Percentiles rank a stretch among this genome's conserved stretches.
Evolutionary conservation across 2,329 filamentous ascomycete species (phyloP).

Genomic region (Curvularia verruculosa): DNA sequence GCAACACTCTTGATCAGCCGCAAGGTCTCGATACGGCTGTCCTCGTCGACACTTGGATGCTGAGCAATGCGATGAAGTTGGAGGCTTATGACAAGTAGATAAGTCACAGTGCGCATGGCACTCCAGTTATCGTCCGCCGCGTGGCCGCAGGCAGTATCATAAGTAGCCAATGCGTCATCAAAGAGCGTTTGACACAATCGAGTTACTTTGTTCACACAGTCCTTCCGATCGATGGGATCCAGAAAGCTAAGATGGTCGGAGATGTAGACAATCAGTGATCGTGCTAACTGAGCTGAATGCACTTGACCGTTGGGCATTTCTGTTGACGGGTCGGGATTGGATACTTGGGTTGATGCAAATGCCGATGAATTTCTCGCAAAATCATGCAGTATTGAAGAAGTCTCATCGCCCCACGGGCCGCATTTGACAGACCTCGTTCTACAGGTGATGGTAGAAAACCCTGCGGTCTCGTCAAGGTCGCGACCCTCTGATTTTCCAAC

Average conservation of each 20-base stretch:
- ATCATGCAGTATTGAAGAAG: constrained; percentile 50
- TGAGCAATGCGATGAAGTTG: constrained; percentile 44
- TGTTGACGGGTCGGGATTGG: background rate
- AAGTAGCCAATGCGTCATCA: constrained; percentile 27
- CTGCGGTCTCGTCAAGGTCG: constrained; percentile 53
- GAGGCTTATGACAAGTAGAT: constrained; percentile 36
- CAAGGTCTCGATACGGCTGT: constrained; percentile 26
- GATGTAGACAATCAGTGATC: constrained; percentile 58
- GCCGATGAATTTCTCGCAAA: constrained; percentile 17
- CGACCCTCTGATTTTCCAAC: constrained; percentile 24
- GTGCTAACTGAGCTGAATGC: constrained; percentile 39
- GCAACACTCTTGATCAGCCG: constrained; percentile 45
- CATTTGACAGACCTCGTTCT: constrained; percentile 51
- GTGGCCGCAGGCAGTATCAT: constrained; percentile 4
- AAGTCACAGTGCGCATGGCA: constrained; percentile 31
- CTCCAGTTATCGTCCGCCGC: background rate
- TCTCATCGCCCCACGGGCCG: constrained; percentile 62
- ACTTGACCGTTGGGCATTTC: constrained; percentile 5
- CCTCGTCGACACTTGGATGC: constrained; percentile 28
- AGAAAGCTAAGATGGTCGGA: constrained; percentile 58
- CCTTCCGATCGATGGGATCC: constrained; percentile 60
- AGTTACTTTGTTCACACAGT: constrained; percentile 53
- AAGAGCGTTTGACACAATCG: constrained; percentile 49
- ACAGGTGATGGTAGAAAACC: constrained; percentile 49
- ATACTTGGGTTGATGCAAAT: constrained; percentile 2